Base-by-base conservation (phyloP, 2,329 filamentous ascomycete species). In the Aspergillus proliferans region DNA sequence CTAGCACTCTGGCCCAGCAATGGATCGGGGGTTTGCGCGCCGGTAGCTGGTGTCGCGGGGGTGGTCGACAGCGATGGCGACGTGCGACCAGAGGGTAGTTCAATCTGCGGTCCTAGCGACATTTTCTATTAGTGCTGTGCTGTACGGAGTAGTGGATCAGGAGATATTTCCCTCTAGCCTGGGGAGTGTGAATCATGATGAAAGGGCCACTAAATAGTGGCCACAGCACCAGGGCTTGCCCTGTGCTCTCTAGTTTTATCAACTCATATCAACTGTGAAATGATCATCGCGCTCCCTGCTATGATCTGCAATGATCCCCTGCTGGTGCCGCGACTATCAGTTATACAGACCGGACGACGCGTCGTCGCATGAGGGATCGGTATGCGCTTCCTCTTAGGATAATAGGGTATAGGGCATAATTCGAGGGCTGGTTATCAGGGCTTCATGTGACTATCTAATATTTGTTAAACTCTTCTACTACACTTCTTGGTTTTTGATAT, bases 21-120 rank as follows among this genome's bases (percentile, higher is more conserved):
- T 21, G 60, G 61, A 46, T 64, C 61, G 6, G 61, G 61, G 2
- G 61, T 63, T 50, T 63, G 58, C 3, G 59, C 53, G 38, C 61
- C 61, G 14, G 60, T 64, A 30, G 53, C 58, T 15, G 61, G 61
- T 4, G 61, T 63, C 2, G 50, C 30, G 6, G 43, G 30, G 6
- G 33, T 46, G 14, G 28, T 46, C 12, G 19, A 18, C 30, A 19
- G 19, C 7, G 44, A 46, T 6, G 33, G 38, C 6, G 44, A 39
- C 10, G 44, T 39, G 33, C 44, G 44, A 26, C 15, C 15, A 6
- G 44, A 46, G 3, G 21, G 19, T 18, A 19, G 8, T 36, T 36
- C 34, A 12, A 9, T 36, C 10, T 7, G 34, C 15, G 34, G 34
- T 36, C 34, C 34, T 36, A 36, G 34, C 34, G 34, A 36, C 34